These are phyloP conservation scores for Hypoxylon sp. DNA, from an alignment of 2,329 filamentous ascomycete genomes.

Conservation along the genomic window DNA sequence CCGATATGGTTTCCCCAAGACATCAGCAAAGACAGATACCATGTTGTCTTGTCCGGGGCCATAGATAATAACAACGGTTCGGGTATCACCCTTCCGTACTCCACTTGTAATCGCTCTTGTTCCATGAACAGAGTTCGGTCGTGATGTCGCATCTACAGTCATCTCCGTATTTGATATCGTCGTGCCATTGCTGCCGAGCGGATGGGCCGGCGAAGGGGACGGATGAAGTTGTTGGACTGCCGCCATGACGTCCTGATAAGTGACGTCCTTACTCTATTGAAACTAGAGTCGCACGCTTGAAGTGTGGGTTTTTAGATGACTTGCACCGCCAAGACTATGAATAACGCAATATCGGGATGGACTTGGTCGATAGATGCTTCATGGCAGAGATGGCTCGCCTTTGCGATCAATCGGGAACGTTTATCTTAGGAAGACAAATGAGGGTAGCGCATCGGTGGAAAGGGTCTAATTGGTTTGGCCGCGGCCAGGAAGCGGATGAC, in stretches of 20 bases:
- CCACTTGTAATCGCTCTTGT: slow-evolving; percentile 56
- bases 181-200: slow-evolving; percentile 47
- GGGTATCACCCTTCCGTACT: slow-evolving; percentile 61
- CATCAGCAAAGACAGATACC: slow-evolving; percentile 78
- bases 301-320: slow-evolving; percentile 5
- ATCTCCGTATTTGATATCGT: slow-evolving; percentile 35
- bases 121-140: slow-evolving; percentile 43
- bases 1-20: slow-evolving; percentile 76
- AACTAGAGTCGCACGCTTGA: background rate
- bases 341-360: slow-evolving; percentile 13
- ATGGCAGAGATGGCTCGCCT: slow-evolving; percentile 23
- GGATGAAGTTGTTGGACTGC: slow-evolving; percentile 58
- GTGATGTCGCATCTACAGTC: slow-evolving; percentile 39
- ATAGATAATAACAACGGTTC: slow-evolving; percentile 73
- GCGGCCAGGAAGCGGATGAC: too few species aligned
- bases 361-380: slow-evolving; percentile 25
- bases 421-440: slow-evolving; percentile 14
- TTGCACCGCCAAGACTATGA: slow-evolving; percentile 15
- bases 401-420: slow-evolving; percentile 12
- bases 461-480: slow-evolving; percentile 1
- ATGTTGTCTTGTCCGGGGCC: slow-evolving; percentile 77
- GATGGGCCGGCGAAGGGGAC: slow-evolving; percentile 59
- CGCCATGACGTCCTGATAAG: slow-evolving; percentile 44
- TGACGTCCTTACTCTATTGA: slow-evolving; percentile 7
- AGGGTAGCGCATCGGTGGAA: slow-evolving; percentile 15